A percentile compares a stretch with the other conserved stretches of the same genome.
These are phyloP conservation scores for Eimeria sp. DNA, from an alignment of 169 alveolate genomes.

Conservation along the genomic window DNA sequence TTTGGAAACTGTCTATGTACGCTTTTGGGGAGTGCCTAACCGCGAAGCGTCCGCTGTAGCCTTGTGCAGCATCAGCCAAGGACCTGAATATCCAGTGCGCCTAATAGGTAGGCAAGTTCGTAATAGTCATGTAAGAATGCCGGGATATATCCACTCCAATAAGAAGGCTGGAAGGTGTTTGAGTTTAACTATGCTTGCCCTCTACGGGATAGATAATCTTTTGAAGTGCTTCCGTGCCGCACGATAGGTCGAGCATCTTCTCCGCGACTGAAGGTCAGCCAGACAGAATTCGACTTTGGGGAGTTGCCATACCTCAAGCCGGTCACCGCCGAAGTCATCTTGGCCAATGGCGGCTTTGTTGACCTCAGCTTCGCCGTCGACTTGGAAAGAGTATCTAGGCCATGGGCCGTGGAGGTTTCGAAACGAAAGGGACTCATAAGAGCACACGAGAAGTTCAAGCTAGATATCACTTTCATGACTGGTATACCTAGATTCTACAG, in stretches of 20 bases:
- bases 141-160: background rate
- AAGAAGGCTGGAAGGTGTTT: background rate
- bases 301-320: slow-evolving; percentile 86
- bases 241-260: slow-evolving; percentile 82
- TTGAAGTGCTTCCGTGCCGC: background rate
- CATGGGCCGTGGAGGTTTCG: slow-evolving; percentile 92
- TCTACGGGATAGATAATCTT: background rate
- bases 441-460: slow-evolving; percentile 93
- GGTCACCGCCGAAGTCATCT: slow-evolving; percentile 88
- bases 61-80: slow-evolving; percentile 95
- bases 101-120: slow-evolving; percentile 91
- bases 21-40: slow-evolving; percentile 94
- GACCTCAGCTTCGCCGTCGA: slow-evolving; percentile 94
- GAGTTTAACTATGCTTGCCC: background rate
- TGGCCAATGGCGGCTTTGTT: slow-evolving; percentile 95
- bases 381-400: slow-evolving; percentile 90
- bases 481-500: slow-evolving; percentile 24
- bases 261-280: slow-evolving; percentile 91
- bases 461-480: slow-evolving; percentile 92
- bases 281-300: slow-evolving; percentile 93
- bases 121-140: too few species aligned
- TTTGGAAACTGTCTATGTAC: slow-evolving; percentile 92
- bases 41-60: slow-evolving; percentile 92
- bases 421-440: slow-evolving; percentile 93
- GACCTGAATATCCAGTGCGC: slow-evolving; percentile 96